phyloP scores from a whole-genome alignment of 805 yeast species.

The Scheffersomyces ergatensis region DNA sequence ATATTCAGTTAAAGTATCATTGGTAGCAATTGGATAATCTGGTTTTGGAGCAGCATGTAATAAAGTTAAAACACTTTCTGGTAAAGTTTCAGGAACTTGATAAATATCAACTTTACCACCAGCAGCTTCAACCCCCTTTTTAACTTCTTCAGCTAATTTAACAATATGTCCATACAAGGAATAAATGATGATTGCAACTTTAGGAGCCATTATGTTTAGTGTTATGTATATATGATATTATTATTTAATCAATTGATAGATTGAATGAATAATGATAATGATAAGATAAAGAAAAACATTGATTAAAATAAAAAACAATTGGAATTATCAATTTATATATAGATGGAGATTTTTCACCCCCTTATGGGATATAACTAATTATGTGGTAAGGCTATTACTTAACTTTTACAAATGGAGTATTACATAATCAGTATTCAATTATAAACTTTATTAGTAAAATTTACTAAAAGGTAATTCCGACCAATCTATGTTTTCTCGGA shows the following conservation, averaged over 20 bases:
- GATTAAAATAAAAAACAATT: no score
- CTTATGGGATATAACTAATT: no score
- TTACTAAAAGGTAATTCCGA: no score
- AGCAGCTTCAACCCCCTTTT: slow-evolving; percentile 66
- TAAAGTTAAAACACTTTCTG: slow-evolving; percentile 51
- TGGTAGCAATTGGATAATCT: slow-evolving; percentile 58
- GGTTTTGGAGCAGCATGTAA: slow-evolving; percentile 60
- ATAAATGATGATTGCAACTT: slow-evolving; percentile 50
- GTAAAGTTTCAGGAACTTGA: slow-evolving; percentile 74
- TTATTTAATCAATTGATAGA: slow-evolving; percentile 2
- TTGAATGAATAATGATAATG: neutral
- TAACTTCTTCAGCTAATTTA: slow-evolving; percentile 62
- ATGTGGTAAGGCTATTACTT: no score
- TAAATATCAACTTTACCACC: slow-evolving; percentile 69
- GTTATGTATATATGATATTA: neutral
- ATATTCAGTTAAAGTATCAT: slow-evolving; percentile 55
- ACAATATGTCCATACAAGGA: slow-evolving; percentile 78
- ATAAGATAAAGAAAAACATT: neutral
- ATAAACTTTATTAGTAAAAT: no score
- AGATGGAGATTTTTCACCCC: no score
- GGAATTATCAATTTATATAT: no score
- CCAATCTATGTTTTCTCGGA: no score
- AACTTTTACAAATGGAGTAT: no score
- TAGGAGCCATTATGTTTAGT: slow-evolving; percentile 29
- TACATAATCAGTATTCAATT: no score